phyloP scores from a whole-genome alignment of 345 rosid species.

The Arabis alpina region DNA sequence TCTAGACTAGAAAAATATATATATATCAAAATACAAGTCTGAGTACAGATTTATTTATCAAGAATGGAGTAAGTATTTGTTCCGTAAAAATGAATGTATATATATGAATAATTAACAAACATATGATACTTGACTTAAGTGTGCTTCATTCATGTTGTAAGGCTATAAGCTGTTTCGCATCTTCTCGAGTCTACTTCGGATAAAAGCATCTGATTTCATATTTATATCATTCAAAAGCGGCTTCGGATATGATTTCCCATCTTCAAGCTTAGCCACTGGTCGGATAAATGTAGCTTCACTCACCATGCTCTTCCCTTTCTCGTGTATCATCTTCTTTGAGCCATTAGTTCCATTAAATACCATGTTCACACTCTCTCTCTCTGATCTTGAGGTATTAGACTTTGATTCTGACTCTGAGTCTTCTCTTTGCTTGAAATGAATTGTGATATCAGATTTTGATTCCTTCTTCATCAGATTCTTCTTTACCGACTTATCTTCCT shows the following conservation, averaged over 20 bases:
- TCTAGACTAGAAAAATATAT: not conserved
- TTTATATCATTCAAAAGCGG: conserved; percentile 36
- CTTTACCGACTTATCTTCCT: conserved; percentile 16
- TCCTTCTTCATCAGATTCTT: conserved; percentile 39
- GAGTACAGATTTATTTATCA: not conserved
- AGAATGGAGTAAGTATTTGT: not conserved
- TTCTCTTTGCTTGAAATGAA: conserved; percentile 41
- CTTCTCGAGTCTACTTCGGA: conserved; percentile 33
- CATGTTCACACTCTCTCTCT: conserved; percentile 36
- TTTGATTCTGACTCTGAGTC: conserved; percentile 28
- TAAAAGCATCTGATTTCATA: conserved; percentile 37
- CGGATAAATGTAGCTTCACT: conserved; percentile 18
- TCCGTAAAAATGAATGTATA: not conserved
- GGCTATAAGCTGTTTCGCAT: conserved; percentile 35
- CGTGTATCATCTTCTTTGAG: conserved; percentile 21
- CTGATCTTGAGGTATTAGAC: not conserved
- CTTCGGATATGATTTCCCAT: conserved; percentile 17
- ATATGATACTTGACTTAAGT: not conserved
- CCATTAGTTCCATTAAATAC: conserved; percentile 21
- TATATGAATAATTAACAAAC: conserved; percentile 5
- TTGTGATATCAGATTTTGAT: conserved; percentile 38
- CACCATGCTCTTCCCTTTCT: not conserved
- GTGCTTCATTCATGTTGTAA: not conserved
- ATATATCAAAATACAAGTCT: not conserved
- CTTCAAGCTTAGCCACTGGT: conserved; percentile 13